A percentile compares a stretch with the other conserved stretches of the same genome.
Conservation (phyloP, 2,329 filamentous ascomycete genomes). For the Ciborinia camelliae region DNA sequence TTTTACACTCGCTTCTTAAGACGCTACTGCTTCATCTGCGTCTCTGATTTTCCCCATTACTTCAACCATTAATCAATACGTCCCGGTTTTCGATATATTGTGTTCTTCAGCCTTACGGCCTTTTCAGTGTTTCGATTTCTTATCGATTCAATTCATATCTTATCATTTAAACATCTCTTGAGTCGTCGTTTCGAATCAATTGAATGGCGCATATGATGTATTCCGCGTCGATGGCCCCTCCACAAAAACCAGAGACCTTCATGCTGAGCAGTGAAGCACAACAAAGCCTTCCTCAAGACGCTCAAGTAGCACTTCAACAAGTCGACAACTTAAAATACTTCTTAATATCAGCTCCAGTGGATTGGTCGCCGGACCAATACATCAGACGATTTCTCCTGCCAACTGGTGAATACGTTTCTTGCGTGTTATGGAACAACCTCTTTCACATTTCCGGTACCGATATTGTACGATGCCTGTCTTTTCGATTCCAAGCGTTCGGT, state of each 20-base stretch:
- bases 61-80: constrained; percentile 23
- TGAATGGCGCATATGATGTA: constrained; percentile 59
- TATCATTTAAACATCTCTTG: constrained; percentile 22
- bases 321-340: constrained; percentile 99
- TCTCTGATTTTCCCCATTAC: constrained; percentile 25
- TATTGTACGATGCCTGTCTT: constrained; percentile 96
- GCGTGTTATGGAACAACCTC: constrained; percentile 97
- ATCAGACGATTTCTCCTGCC: constrained; percentile 93
- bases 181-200: constrained; percentile 34
- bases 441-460: constrained; percentile 99
- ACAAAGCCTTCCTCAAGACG: constrained; percentile 92
- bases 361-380: constrained; percentile 96
- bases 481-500: constrained; percentile 97
- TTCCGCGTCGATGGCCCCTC: constrained; percentile 79
- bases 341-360: constrained; percentile 95
- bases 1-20: constrained; percentile 36
- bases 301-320: constrained; percentile 94
- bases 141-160: constrained; percentile 26
- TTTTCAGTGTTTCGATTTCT: constrained; percentile 33
- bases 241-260: constrained; percentile 97
- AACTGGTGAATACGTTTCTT: constrained; percentile 98
- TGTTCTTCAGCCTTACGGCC: constrained; percentile 27
- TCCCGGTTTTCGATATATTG: constrained; percentile 21
- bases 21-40: constrained; percentile 35
- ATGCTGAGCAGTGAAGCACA: constrained; percentile 97